Conservation (phyloP, 768 basidiomycete genomes). For the Coprinopsis cinerea region DNA sequence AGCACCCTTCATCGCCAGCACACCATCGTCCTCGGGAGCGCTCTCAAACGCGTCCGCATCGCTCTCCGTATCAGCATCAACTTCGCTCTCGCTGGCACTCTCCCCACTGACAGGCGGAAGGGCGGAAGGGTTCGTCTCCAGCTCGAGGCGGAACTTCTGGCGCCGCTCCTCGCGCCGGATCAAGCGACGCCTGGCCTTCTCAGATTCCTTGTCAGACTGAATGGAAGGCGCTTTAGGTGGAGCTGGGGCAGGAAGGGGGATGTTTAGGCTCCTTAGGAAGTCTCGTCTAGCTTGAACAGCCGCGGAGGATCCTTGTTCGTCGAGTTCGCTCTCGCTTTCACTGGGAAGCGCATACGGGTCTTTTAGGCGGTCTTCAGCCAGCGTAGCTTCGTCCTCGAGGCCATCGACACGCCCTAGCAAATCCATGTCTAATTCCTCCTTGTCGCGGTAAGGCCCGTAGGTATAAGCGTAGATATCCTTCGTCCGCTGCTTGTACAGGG, state of each 20-base stretch:
- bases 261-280: not conserved
- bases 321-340: conserved; percentile 11
- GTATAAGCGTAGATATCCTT: conserved; percentile 28
- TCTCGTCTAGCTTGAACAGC: not conserved
- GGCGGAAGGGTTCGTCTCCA: conserved; percentile 2
- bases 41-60: conserved; percentile 5
- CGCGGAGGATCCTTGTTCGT: not conserved
- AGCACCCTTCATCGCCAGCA: not conserved
- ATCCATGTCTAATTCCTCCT: conserved; percentile 2
- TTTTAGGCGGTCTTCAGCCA: not conserved
- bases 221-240: not conserved
- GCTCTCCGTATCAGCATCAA: conserved; percentile 3
- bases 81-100: conserved; percentile 5
- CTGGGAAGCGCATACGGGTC: conserved; percentile 9
- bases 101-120: conserved; percentile 2
- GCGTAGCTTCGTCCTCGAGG: not conserved
- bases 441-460: not conserved
- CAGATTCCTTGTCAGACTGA: not conserved
- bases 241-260: not conserved
- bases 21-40: not conserved
- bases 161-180: not conserved
- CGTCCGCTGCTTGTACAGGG: conserved; percentile 29
- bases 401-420: not conserved
- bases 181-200: not conserved
- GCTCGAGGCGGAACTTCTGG: not conserved